These are phyloP conservation scores for Artomyces pyxidatus DNA, from an alignment of 768 basidiomycete genomes.

Conservation along the genomic window DNA sequence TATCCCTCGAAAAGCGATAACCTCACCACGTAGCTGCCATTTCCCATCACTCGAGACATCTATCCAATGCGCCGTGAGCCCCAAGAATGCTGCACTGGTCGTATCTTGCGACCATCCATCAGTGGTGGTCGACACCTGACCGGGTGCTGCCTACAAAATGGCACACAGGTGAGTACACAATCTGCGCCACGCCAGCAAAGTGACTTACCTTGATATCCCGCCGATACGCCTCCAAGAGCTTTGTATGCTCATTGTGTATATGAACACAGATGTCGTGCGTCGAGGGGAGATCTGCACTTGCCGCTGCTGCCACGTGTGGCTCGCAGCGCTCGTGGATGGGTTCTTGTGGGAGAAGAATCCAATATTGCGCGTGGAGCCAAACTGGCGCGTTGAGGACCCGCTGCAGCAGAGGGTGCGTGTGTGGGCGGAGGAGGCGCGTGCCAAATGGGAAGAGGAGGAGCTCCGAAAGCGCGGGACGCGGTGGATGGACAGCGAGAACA, in stretches of 20 bases:
- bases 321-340: constrained; percentile 68
- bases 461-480: constrained; percentile 49
- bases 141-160: constrained; percentile 4
- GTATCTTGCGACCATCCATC: constrained; percentile 18
- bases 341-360: constrained; percentile 58
- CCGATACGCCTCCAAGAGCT: no score
- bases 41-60: constrained; percentile 8
- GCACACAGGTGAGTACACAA: no score
- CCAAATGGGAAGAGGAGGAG: constrained; percentile 64
- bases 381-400: constrained; percentile 57
- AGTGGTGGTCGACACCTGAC: constrained; percentile 10
- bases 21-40: constrained; percentile 20
- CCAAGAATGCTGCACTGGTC: constrained; percentile 19
- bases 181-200: no score
- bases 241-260: no score
- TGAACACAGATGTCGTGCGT: no score
- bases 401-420: constrained; percentile 58
- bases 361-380: constrained; percentile 40
- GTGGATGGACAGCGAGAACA: constrained; percentile 54
- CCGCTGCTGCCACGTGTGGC: no score
- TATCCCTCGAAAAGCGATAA: constrained; percentile 19
- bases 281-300: no score
- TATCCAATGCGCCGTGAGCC: constrained; percentile 19
- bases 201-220: no score
- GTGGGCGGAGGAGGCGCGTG: constrained; percentile 65